Evolutionary conservation across 2,329 filamentous ascomycete genomes (phyloP), one percentile per base, ranked within the genome.

Genomic region (Corynespora cassiicola): DNA sequence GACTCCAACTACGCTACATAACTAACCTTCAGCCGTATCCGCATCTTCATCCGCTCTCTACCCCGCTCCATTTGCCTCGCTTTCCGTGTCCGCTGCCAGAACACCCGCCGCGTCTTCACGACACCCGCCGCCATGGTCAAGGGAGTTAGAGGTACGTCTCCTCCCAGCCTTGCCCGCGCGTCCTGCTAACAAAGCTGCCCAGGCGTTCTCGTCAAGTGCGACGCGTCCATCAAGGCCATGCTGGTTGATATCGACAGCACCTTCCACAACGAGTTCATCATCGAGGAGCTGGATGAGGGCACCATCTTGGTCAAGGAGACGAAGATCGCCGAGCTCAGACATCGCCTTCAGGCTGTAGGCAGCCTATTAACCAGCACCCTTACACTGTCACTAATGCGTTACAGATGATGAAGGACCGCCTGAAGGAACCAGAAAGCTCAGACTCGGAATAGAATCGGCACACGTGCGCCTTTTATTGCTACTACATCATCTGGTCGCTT

Each of bases 141-240:
- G 58, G 78, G 79, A 43, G 78, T 81, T 26, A 72, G 75, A 75
- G 79, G 79, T 80, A 56, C 19, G 31, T 12, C 31, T 5, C 9
- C n/a, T 15, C 6, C 25, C 16, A 19, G 4, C n/a, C 4, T 23
- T 16, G 17, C 28, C 12, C 4, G n/a, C 23, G 26, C 4, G 18
- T 6, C 20, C n/a, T 14, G 19, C 25, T 47, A 22, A 40, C 47
- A 47, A 8, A 52, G 25, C 0, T 17, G 7, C 3, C 2, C 45
- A 77, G 87, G 87, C 47, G 84, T 88, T 18, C 78, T 92, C 50
- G 83, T 92, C 68, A 82, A 90, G 68, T 90, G 86, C 70, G 88
- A 92, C 64, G 85, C 88, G n/a, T 88, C 86, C 28, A 90, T 92
- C 77, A 91, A 90, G 70, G 87, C 88, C 48, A 90, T 91, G 74